Conservation (phyloP, 1,139 yeast genomes). For the Diutina mesorugosa region DNA sequence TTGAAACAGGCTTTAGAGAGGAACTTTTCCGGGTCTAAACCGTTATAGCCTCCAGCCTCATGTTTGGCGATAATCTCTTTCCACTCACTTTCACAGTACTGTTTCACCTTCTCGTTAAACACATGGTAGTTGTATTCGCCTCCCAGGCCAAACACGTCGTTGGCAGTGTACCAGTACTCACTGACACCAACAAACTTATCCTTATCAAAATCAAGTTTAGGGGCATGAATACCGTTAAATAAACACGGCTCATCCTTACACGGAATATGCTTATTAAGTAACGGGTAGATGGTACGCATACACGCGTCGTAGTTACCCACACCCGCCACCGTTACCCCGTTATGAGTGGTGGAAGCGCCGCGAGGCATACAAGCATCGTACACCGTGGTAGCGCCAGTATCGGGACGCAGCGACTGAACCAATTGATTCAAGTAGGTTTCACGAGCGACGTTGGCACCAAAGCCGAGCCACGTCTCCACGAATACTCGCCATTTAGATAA, state of each 20-base stretch:
- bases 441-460: slow-evolving; percentile 75
- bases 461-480: slow-evolving; percentile 76
- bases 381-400: slow-evolving; percentile 14
- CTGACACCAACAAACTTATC: slow-evolving; percentile 71
- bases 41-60: slow-evolving; percentile 37
- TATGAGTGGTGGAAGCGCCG: slow-evolving; percentile 27
- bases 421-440: slow-evolving; percentile 42
- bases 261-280: slow-evolving; percentile 57
- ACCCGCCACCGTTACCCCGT: slow-evolving; percentile 44
- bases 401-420: slow-evolving; percentile 3
- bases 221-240: slow-evolving; percentile 75
- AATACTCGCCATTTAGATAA: slow-evolving; percentile 58
- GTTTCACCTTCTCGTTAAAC: slow-evolving; percentile 46
- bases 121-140: slow-evolving; percentile 58
- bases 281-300: slow-evolving; percentile 53
- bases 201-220: slow-evolving; percentile 51
- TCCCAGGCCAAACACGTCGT: slow-evolving; percentile 66
- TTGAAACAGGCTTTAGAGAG: slow-evolving; percentile 65
- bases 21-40: slow-evolving; percentile 24
- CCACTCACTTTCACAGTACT: slow-evolving; percentile 63
- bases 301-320: slow-evolving; percentile 62
- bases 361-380: slow-evolving; percentile 64
- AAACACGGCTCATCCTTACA: slow-evolving; percentile 65
- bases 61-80: slow-evolving; percentile 32
- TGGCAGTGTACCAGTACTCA: slow-evolving; percentile 80